Conservation (phyloP, 805 yeast genomes). For the Kuraishia piskuri region DNA sequence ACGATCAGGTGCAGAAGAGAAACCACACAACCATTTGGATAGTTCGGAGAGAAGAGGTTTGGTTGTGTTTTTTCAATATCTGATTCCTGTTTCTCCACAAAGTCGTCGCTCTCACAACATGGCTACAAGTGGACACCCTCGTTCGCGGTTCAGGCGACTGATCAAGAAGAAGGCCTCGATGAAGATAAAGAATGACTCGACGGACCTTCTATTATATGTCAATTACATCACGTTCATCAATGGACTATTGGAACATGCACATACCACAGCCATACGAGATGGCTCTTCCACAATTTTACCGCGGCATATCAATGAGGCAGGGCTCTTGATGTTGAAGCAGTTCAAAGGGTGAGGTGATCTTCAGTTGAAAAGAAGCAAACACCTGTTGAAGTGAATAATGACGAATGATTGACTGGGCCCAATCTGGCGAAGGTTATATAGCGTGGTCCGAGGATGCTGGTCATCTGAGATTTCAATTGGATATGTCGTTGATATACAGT, state of each 20-base stretch:
- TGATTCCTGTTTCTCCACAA: too few species aligned
- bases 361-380: too few species aligned
- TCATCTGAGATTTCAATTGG: too few species aligned
- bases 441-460: too few species aligned
- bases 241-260: slow-evolving; percentile 30
- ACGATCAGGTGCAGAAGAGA: too few species aligned
- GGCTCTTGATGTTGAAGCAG: slow-evolving; percentile 21
- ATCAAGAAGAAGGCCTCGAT: slow-evolving; percentile 15
- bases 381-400: too few species aligned
- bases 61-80: too few species aligned
- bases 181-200: slow-evolving; percentile 26
- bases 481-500: not conserved
- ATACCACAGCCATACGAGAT: slow-evolving; percentile 26
- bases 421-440: too few species aligned
- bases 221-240: slow-evolving; percentile 38
- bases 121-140: slow-evolving; percentile 3
- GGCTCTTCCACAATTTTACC: slow-evolving; percentile 34
- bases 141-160: slow-evolving; percentile 12
- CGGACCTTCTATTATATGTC: slow-evolving; percentile 33
- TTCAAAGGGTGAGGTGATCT: slow-evolving; percentile 28
- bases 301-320: slow-evolving; percentile 30
- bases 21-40: too few species aligned
- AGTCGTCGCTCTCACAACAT: not conserved
- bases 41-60: too few species aligned
- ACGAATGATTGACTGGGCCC: too few species aligned